Percentiles rank a stretch among this genome's conserved stretches.
These are phyloP conservation scores for Puccinia polysora DNA, from an alignment of 1,284 basidiomycete genomes.

Conservation along the genomic window DNA sequence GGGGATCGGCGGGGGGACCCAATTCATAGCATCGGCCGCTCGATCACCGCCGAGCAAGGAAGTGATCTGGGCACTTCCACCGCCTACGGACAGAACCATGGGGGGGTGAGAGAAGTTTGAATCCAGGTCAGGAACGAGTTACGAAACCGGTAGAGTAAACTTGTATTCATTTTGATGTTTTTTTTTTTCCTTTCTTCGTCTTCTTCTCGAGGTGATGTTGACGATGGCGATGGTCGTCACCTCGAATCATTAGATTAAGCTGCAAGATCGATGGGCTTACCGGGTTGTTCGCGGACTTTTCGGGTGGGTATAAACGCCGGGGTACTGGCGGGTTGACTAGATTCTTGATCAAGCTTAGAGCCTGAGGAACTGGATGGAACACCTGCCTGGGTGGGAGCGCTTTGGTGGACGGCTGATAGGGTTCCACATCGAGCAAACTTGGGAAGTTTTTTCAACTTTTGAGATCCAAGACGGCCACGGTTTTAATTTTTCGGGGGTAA, in stretches of 20 bases:
- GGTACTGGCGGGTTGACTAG: not conserved
- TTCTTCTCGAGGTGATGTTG: not conserved
- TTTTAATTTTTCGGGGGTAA: not conserved
- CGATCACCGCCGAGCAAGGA: slow-evolving; percentile 17
- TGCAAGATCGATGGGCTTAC: slow-evolving; percentile 1
- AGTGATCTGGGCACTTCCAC: slow-evolving; percentile 30
- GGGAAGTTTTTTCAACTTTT: slow-evolving; percentile 30
- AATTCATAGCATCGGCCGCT: not conserved
- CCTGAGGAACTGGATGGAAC: not conserved
- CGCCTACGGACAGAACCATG: slow-evolving; percentile 5
- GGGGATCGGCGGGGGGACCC: slow-evolving; percentile 12
- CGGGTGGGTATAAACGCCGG: slow-evolving; percentile 33
- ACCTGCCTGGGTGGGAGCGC: not conserved
- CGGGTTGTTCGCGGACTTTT: slow-evolving; percentile 37
- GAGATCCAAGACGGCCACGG: not conserved
- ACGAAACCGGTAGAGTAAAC: too few relatives aligned
- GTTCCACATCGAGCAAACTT: slow-evolving; percentile 18
- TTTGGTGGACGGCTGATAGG: slow-evolving; percentile 2
- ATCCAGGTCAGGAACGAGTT: too few relatives aligned
- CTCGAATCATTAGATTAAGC: too few relatives aligned
- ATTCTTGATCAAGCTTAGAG: not conserved
- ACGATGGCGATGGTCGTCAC: not conserved
- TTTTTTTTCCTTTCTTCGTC: too few relatives aligned
- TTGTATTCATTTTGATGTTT: too few relatives aligned
- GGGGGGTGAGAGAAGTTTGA: too few relatives aligned